A percentile compares a stretch with the other conserved stretches of the same genome.
phyloP scores from a whole-genome alignment of 306 rosid genomes.

The Vigna trinervia region DNA sequence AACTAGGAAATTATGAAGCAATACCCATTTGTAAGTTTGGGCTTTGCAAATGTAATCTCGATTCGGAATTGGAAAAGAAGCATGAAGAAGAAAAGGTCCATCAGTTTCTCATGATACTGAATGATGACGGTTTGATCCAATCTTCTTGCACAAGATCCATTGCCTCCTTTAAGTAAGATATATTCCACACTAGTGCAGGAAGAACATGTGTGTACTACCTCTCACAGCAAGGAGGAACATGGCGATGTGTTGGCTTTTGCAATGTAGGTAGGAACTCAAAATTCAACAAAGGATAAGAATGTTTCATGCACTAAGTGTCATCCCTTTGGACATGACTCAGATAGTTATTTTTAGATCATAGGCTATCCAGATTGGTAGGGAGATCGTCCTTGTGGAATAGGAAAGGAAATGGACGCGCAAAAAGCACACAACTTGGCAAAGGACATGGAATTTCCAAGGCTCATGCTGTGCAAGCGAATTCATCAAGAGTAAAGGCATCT shows the following conservation, averaged over 20 bases:
- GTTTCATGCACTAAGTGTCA: background rate
- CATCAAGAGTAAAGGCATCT: background rate
- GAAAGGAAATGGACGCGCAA: background rate
- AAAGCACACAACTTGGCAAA: background rate
- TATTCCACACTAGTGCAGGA: background rate
- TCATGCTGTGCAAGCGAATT: background rate
- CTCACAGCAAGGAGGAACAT: background rate
- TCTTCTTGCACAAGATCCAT: slow-evolving; percentile 4
- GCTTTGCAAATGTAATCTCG: too few relatives aligned
- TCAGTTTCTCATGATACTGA: background rate
- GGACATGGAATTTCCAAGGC: background rate
- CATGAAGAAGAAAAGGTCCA: background rate
- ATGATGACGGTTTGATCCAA: background rate
- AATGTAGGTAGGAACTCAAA: background rate
- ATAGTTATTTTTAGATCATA: background rate
- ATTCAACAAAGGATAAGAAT: background rate
- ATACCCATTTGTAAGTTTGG: too few relatives aligned
- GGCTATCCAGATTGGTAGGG: background rate
- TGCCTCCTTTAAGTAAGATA: background rate
- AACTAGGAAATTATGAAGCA: too few relatives aligned
- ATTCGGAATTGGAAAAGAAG: too few relatives aligned
- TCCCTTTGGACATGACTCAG: background rate
- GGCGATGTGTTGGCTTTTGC: background rate
- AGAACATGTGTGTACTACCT: background rate
- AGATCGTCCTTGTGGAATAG: background rate